Conservation (phyloP, 2,329 filamentous ascomycete species). For the Alternaria viburni region DNA sequence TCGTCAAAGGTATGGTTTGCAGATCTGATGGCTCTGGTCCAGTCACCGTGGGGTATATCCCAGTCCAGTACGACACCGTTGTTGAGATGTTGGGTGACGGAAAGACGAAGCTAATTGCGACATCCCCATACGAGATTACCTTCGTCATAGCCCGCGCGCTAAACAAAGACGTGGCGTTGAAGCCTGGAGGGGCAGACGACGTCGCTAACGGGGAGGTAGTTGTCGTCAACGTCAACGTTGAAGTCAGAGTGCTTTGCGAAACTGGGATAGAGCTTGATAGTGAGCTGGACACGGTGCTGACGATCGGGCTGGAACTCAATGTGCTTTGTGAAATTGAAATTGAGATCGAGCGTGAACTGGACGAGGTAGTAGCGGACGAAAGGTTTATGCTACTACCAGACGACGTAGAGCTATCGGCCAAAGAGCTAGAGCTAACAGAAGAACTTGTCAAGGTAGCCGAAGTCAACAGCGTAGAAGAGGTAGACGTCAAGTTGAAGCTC, state of each 20-base stretch:
- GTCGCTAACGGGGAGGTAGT: background rate
- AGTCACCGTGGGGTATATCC: constrained; percentile 35
- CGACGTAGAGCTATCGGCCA: background rate
- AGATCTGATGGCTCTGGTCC: constrained; percentile 33
- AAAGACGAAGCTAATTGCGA: constrained; percentile 36
- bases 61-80: constrained; percentile 43
- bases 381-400: constrained; percentile 5
- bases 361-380: constrained; percentile 3
- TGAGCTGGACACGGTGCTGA: background rate
- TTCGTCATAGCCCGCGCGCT: constrained; percentile 25
- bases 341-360: background rate
- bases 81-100: constrained; percentile 37
- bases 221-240: background rate
- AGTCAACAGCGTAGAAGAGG: background rate
- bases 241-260: background rate
- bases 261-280: background rate
- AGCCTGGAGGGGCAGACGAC: background rate
- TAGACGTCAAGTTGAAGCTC: background rate
- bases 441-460: background rate
- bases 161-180: constrained; percentile 4
- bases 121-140: constrained; percentile 33
- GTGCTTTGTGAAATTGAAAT: background rate
- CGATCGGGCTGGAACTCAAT: background rate
- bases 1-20: constrained; percentile 27
- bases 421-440: background rate